Evolutionary conservation across 2,329 filamentous ascomycete genomes (phyloP).

Genomic region (Myriosclerotinia scirpicola): DNA sequence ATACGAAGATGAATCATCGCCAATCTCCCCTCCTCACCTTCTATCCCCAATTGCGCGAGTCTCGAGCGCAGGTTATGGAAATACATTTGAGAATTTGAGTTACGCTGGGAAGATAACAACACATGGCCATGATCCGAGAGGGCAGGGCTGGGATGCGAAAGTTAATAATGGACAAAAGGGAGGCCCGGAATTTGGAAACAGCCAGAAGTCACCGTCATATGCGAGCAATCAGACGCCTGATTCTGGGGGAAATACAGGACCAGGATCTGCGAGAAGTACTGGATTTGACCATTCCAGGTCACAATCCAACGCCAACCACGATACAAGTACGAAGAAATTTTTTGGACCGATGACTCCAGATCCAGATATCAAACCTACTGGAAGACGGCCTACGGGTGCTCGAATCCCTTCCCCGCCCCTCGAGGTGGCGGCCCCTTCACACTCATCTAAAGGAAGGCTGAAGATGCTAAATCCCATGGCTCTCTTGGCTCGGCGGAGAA

Average conservation of each 20-base stretch:
- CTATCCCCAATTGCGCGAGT: constrained; percentile 46
- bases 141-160: constrained; percentile 22
- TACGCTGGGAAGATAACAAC: constrained; percentile 10
- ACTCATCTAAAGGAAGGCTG: constrained; percentile 36
- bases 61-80: constrained; percentile 35
- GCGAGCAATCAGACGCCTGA: constrained; percentile 31
- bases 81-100: constrained; percentile 20
- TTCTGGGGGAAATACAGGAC: constrained; percentile 32
- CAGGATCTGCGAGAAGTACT: constrained; percentile 24
- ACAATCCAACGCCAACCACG: constrained; percentile 26
- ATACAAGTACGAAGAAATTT: constrained; percentile 24
- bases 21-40: constrained; percentile 48
- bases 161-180: constrained; percentile 24
- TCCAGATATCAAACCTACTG: constrained; percentile 28
- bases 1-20: constrained; percentile 29
- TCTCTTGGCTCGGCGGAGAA: constrained; percentile 39
- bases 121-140: constrained; percentile 23
- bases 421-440: constrained; percentile 32
- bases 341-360: constrained; percentile 29
- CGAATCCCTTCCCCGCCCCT: constrained; percentile 36
- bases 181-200: constrained; percentile 25
- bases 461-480: constrained; percentile 45
- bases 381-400: constrained; percentile 33
- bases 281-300: constrained; percentile 29
- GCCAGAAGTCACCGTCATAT: constrained; percentile 31